Conservation (phyloP, 768 basidiomycete genomes). For the Filobasidium wieringae region DNA sequence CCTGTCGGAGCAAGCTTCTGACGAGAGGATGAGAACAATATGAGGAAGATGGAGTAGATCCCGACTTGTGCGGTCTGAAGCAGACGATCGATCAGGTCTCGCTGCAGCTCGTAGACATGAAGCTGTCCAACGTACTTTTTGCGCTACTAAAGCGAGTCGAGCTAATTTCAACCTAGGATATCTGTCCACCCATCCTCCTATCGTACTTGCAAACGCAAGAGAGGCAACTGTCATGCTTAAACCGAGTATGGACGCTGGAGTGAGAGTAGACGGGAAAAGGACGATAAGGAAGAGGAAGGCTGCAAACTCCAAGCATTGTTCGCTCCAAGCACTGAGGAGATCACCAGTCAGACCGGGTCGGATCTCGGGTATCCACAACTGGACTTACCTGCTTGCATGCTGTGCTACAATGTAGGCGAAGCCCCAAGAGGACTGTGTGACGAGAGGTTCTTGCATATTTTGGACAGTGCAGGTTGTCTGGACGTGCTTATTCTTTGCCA, state of each 20-base stretch:
- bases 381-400: conserved; percentile 10
- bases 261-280: conserved; percentile 31
- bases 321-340: conserved; percentile 7
- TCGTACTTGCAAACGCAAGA: conserved; percentile 24
- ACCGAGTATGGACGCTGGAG: conserved; percentile 34
- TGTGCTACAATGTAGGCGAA: conserved; percentile 4
- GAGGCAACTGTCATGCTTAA: conserved; percentile 22
- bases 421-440: too few species aligned
- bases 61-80: conserved; percentile 6
- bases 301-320: conserved; percentile 15
- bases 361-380: neutral
- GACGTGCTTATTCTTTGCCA: too few species aligned
- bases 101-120: neutral
- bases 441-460: too few species aligned
- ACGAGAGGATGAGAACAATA: conserved; percentile 7
- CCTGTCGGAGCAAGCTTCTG: neutral
- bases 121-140: conserved; percentile 23
- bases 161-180: conserved; percentile 22
- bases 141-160: conserved; percentile 19
- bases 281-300: conserved; percentile 27
- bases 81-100: neutral
- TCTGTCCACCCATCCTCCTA: conserved; percentile 33
- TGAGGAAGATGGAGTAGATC: conserved; percentile 8
- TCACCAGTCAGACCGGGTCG: neutral
- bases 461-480: too few species aligned